Evolutionary conservation across 306 rosid species (phyloP).

Genomic region (Dryas octopetala): DNA sequence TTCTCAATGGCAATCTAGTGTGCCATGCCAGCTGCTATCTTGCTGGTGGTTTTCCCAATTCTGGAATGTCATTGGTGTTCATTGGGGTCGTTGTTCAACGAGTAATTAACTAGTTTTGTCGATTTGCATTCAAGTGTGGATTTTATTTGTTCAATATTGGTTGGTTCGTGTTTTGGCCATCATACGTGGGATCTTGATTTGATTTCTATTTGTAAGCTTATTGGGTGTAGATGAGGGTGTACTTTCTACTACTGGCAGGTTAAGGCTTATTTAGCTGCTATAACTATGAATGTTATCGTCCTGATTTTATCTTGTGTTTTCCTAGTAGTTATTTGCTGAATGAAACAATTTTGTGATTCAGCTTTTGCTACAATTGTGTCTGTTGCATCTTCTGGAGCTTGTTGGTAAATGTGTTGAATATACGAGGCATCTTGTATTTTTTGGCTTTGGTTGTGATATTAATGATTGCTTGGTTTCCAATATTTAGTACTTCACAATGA

Average conservation of each 20-base stretch:
- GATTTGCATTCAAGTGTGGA: neutral
- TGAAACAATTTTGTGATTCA: neutral
- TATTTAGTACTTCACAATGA: neutral
- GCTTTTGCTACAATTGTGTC: neutral
- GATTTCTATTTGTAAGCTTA: neutral
- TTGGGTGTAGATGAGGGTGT: neutral
- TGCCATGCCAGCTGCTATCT: neutral
- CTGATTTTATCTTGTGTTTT: neutral
- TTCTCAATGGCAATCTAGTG: neutral
- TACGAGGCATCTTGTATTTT: neutral
- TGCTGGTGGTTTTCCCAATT: neutral
- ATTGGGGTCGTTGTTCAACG: neutral
- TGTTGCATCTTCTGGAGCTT: neutral
- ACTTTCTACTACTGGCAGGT: neutral
- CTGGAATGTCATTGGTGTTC: constrained; percentile 3
- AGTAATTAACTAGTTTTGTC: neutral
- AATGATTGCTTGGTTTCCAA: neutral
- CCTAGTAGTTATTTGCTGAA: neutral
- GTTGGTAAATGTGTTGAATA: neutral
- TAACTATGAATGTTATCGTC: constrained; percentile 5
- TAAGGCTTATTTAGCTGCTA: neutral
- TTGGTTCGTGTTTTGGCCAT: neutral
- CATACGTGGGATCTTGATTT: neutral
- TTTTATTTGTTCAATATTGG: neutral
- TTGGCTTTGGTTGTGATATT: neutral